Percentiles rank a stretch among this genome's conserved stretches.
phyloP scores from a whole-genome alignment of 2,329 filamentous ascomycete genomes.

The Aspergillus phoenicis region DNA sequence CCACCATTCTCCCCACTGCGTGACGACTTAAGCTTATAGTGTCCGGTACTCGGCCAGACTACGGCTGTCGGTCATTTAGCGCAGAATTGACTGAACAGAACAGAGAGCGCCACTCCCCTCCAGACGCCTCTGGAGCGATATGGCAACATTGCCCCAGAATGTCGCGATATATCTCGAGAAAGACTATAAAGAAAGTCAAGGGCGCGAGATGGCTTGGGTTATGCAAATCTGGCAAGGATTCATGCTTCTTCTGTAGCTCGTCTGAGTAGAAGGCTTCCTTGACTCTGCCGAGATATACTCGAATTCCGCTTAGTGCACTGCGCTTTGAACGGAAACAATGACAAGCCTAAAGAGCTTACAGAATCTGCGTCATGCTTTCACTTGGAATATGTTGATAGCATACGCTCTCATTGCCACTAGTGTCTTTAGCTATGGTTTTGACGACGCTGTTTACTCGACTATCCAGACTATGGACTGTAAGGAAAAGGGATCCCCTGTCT shows the following conservation, averaged over 20 bases:
- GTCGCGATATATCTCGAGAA: neutral
- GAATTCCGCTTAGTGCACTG: neutral
- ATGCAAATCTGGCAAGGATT: neutral
- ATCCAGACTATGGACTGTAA: slow-evolving; percentile 5
- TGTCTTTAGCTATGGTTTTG: slow-evolving; percentile 3
- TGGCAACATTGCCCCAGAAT: slow-evolving; percentile 2
- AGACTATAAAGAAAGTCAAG: neutral
- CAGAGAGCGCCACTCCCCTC: neutral
- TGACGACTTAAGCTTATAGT: neutral
- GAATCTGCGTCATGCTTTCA: neutral
- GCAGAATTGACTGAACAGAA: neutral
- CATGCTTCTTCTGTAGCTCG: neutral
- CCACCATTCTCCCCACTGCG: neutral
- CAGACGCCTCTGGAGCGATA: neutral
- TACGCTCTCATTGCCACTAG: neutral
- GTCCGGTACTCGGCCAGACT: slow-evolving; percentile 1
- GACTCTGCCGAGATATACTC: neutral
- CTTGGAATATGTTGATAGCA: slow-evolving; percentile 8
- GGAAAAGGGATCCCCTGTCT: neutral
- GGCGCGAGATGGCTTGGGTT: neutral
- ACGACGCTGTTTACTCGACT: neutral
- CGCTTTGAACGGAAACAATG: neutral
- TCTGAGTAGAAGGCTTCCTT: neutral
- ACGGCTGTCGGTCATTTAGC: slow-evolving; percentile 5
- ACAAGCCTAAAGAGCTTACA: neutral